Percentiles rank a stretch among this genome's conserved stretches.
phyloP scores from a whole-genome alignment of 306 rosid species.

The Malus orientalis region DNA sequence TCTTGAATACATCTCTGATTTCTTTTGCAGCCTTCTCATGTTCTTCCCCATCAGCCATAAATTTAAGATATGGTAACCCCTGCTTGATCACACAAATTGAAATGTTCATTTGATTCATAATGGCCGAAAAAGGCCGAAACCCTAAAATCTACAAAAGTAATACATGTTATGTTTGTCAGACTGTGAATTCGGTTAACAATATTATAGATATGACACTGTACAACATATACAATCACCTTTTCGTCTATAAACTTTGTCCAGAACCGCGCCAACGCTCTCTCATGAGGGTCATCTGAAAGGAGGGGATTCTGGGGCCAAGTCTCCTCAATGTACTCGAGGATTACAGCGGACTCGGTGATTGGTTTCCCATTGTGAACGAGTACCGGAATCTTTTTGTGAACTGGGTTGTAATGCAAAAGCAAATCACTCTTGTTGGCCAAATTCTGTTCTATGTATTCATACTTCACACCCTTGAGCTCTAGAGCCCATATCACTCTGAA shows the following conservation, averaged over 20 bases:
- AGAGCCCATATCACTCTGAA: constrained; percentile 19
- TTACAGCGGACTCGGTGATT: not conserved
- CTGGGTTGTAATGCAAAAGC: constrained; percentile 14
- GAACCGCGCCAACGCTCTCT: not conserved
- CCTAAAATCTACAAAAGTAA: not conserved
- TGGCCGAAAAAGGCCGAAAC: not conserved
- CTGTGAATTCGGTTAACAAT: not conserved
- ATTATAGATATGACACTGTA: not conserved
- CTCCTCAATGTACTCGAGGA: constrained; percentile 16
- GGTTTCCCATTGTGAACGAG: constrained; percentile 6
- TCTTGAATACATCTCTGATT: not conserved
- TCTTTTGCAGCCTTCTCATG: constrained; percentile 6
- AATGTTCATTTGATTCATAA: not conserved
- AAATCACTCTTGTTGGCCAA: constrained; percentile 11
- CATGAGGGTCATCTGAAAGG: constrained; percentile 4
- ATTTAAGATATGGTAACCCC: not conserved
- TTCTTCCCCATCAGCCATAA: constrained; percentile 10
- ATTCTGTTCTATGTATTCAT: constrained; percentile 21
- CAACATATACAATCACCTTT: not conserved
- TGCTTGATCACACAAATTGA: not conserved
- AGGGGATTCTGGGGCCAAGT: constrained; percentile 9
- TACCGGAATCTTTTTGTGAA: constrained; percentile 16
- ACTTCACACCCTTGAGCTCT: constrained; percentile 12
- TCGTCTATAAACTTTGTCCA: constrained; percentile 5
- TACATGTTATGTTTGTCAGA: not conserved